Percentiles rank a stretch among this genome's conserved stretches.
Evolutionary conservation across 148 eudicot species (phyloP).

Genomic region (Oxyria digyna): DNA sequence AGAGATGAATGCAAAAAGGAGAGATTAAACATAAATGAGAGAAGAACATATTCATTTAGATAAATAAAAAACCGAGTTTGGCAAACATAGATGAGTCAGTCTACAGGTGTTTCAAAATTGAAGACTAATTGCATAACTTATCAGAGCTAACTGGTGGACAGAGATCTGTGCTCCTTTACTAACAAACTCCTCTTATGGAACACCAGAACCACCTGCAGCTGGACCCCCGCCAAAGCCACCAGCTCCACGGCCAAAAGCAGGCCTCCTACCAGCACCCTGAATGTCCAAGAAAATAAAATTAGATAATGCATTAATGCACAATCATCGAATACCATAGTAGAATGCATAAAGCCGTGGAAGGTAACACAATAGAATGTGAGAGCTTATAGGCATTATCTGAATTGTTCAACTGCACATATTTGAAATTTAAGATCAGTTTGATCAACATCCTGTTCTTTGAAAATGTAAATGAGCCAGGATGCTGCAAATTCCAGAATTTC

Average conservation of each 20-base stretch:
- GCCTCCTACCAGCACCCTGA: conserved; percentile 54
- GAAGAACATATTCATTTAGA: not conserved
- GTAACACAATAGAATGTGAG: too few relatives aligned
- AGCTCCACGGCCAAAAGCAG: conserved; percentile 58
- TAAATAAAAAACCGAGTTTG: not conserved
- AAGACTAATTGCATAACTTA: not conserved
- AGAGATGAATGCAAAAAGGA: too few relatives aligned
- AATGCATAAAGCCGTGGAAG: too few relatives aligned
- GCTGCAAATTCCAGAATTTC: too few relatives aligned
- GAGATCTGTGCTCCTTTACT: not conserved
- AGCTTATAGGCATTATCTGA: too few relatives aligned
- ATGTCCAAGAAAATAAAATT: not conserved
- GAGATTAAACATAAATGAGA: too few relatives aligned
- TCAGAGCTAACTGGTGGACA: not conserved
- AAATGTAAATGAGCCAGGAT: too few relatives aligned
- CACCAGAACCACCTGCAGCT: conserved; percentile 31
- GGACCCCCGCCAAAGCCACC: conserved; percentile 47
- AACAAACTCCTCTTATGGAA: conserved; percentile 13
- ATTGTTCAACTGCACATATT: too few relatives aligned
- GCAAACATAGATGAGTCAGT: not conserved
- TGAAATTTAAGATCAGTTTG: too few relatives aligned
- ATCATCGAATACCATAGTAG: not conserved
- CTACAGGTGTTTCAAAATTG: not conserved
- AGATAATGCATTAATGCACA: not conserved
- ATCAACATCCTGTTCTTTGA: too few relatives aligned